Conservation (phyloP, 768 basidiomycete genomes). For the Termitomyces sp. region DNA sequence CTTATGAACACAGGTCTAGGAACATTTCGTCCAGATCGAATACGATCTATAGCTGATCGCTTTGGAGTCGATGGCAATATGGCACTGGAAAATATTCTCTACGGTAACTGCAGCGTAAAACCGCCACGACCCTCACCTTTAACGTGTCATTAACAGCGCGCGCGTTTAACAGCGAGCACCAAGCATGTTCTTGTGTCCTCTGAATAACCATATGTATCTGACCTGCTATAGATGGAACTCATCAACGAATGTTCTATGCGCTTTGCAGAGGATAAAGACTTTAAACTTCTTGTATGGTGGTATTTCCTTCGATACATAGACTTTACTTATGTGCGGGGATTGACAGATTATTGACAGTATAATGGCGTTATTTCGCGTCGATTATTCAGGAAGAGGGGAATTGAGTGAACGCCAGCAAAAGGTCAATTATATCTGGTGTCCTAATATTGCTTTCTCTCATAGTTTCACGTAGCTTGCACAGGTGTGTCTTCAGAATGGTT, state of each 20-base stretch:
- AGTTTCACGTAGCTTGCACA: slow-evolving; percentile 65
- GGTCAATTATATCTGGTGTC: slow-evolving; percentile 26
- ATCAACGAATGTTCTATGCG: slow-evolving; percentile 86
- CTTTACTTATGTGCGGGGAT: slow-evolving; percentile 7
- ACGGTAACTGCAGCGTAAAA: slow-evolving; percentile 42
- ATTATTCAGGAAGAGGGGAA: slow-evolving; percentile 91
- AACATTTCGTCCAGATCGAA: slow-evolving; percentile 94
- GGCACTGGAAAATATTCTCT: slow-evolving; percentile 88
- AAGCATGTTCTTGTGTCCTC: slow-evolving; percentile 37
- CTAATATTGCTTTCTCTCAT: slow-evolving; percentile 12
- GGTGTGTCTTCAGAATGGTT: slow-evolving; percentile 29
- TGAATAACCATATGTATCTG: slow-evolving; percentile 1
- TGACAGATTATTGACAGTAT: slow-evolving; percentile 89
- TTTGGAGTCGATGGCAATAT: slow-evolving; percentile 90
- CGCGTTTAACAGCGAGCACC: slow-evolving; percentile 91
- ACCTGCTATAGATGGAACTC: slow-evolving; percentile 67
- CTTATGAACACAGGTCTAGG: slow-evolving; percentile 37
- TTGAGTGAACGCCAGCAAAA: slow-evolving; percentile 93
- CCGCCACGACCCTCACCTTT: background rate
- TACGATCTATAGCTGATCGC: slow-evolving; percentile 84
- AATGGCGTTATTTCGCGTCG: slow-evolving; percentile 94
- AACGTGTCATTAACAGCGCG: slow-evolving; percentile 48
- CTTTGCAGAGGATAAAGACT: slow-evolving; percentile 88
- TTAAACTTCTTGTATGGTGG: slow-evolving; percentile 52
- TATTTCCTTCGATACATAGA: background rate